Evolutionary conservation across 2,329 filamentous ascomycete species (phyloP), one percentile per base, ranked within the genome.

Genomic region (Monosporascus sp.): DNA sequence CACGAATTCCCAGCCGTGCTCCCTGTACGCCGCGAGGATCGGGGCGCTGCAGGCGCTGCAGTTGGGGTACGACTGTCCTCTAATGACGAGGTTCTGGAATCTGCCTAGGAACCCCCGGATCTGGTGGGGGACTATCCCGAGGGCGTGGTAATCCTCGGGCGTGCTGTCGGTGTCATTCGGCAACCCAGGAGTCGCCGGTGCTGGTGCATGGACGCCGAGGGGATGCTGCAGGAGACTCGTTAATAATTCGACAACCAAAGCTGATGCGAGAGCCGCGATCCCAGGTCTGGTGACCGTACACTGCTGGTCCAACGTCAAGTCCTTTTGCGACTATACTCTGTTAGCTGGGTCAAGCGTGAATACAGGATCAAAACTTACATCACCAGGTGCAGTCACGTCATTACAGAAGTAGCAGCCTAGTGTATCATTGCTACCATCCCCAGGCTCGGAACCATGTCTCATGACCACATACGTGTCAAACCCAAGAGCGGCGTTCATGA

Each of bases 401-500:
- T 96, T 97, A 74, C 94, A 99, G 72, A 97, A 99, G 70, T 99
- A 99, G 72, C 94, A 99, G 9, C 94, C 94, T 25, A 97, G 77
- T 25, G 89, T 84, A 50, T 83, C 76, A 51, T 83, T 77, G n/a
- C 74, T 78, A 11, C 81, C 76, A 49, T 77, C 74, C 43, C 72
- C 69, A 3, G 77, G 76, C 60, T 83, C 81, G 6, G 90, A 78
- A 1, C 94, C 94, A 70, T 99, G 94, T 53, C 94, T 84, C 94
- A 99, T 97, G 37, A 96, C 91, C 2, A 99, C 91, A 64, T 90
- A 99, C 0, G 91, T 94, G 71, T 99, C 94, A 65, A 99, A 99
- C 0, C 94, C 94, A 3, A 99, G 79, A 2, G 94, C 94, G 7
- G 93, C 91, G 69, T 97, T 99, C 81, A 99, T 87, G 24, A 99